phyloP scores from a whole-genome alignment of 805 yeast species.

The Cyberlindnera xishuangbannaensis region DNA sequence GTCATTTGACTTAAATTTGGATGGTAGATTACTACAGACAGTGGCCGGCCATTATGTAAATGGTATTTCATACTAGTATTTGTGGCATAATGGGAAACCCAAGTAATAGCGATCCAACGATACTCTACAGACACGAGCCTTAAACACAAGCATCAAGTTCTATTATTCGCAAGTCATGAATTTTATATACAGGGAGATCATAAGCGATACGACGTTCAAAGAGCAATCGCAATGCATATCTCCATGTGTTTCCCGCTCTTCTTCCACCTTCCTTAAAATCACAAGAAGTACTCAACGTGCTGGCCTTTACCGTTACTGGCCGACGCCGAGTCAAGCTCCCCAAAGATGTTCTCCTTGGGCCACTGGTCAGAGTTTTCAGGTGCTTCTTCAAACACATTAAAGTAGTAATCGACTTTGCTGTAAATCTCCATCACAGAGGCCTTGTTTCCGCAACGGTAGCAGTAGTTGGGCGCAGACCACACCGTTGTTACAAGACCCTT shows the following conservation, averaged over 20 bases:
- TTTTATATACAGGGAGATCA: background rate
- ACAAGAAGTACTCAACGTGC: slow-evolving; percentile 49
- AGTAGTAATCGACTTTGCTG: slow-evolving; percentile 59
- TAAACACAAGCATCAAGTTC: background rate
- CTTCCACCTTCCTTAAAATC: no score
- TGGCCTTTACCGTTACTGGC: slow-evolving; percentile 22
- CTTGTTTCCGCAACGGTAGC: slow-evolving; percentile 94
- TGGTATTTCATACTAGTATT: no score
- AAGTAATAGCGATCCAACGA: no score
- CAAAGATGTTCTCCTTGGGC: slow-evolving; percentile 23
- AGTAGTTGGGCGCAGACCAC: slow-evolving; percentile 98
- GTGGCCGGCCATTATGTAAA: no score
- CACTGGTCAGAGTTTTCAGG: slow-evolving; percentile 72
- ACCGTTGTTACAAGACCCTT: slow-evolving; percentile 89
- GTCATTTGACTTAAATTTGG: no score
- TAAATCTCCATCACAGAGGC: slow-evolving; percentile 94
- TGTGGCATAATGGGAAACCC: no score
- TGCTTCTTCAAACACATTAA: slow-evolving; percentile 95
- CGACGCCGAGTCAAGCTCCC: slow-evolving; percentile 6
- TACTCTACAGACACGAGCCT: no score
- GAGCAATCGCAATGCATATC: no score
- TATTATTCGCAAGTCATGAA: background rate
- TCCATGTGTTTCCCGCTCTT: no score
- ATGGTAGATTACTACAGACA: no score
- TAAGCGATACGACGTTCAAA: no score